Evolutionary conservation across 2,329 filamentous ascomycete genomes (phyloP).

Genomic region (Trichoderma sp.): DNA sequence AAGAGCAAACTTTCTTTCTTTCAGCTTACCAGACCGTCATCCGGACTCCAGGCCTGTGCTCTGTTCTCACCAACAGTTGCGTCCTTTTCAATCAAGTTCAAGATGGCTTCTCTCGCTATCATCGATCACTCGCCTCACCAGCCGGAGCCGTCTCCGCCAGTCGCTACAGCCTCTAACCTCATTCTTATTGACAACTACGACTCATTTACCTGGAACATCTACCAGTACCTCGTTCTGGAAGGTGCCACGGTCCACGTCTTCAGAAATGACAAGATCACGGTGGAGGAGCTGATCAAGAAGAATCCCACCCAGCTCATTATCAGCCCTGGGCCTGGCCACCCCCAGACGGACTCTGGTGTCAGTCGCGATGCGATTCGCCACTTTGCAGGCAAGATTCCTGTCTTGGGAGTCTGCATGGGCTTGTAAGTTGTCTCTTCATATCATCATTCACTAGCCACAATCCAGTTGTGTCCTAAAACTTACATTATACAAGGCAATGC

Average conservation of each 20-base stretch:
- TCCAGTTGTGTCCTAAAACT: neutral
- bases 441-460: neutral
- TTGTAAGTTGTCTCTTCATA: slow-evolving; percentile 61
- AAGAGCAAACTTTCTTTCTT: neutral
- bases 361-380: slow-evolving; percentile 89
- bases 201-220: slow-evolving; percentile 99
- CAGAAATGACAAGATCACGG: slow-evolving; percentile 87
- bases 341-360: slow-evolving; percentile 85
- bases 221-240: slow-evolving; percentile 96
- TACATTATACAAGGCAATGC: slow-evolving; percentile 68
- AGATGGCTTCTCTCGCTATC: slow-evolving; percentile 56
- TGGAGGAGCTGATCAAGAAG: slow-evolving; percentile 80
- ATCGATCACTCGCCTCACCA: slow-evolving; percentile 87
- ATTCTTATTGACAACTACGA: slow-evolving; percentile 99
- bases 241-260: slow-evolving; percentile 88
- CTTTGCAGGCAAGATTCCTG: slow-evolving; percentile 91
- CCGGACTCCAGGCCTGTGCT: neutral
- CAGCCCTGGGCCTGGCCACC: slow-evolving; percentile 94
- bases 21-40: neutral
- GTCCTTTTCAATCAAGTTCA: slow-evolving; percentile 30
- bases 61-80: neutral
- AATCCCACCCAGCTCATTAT: slow-evolving; percentile 93
- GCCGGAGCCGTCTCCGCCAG: slow-evolving; percentile 71
- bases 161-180: slow-evolving; percentile 84
- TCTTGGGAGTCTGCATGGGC: slow-evolving; percentile 98